These are phyloP conservation scores for Hibiscus mutabilis DNA, from an alignment of 345 rosid species.

Conservation along the genomic window DNA sequence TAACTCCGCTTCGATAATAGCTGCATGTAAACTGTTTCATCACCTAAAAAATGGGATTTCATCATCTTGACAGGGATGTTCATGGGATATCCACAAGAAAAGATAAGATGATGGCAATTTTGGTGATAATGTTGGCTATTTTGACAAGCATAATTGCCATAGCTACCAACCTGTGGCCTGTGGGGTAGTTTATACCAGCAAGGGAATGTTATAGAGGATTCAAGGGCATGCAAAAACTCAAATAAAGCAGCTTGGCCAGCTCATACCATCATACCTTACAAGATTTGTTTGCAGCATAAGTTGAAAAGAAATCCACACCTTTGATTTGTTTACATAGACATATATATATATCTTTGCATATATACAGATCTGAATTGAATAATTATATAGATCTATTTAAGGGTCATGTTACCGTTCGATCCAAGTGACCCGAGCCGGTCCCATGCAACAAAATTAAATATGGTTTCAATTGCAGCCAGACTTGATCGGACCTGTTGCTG, in stretches of 20 bases:
- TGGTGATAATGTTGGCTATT: constrained; percentile 34
- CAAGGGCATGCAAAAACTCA: background rate
- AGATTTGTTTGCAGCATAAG: background rate
- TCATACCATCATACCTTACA: background rate
- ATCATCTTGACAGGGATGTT: constrained; percentile 28
- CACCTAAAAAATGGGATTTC: background rate
- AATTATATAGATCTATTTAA: too few relatives aligned
- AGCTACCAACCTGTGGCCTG: constrained; percentile 25
- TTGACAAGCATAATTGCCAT: constrained; percentile 38
- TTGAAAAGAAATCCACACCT: background rate
- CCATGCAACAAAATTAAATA: too few relatives aligned
- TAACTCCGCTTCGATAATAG: background rate
- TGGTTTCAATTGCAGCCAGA: too few relatives aligned
- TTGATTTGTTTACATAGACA: background rate
- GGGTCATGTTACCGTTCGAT: too few relatives aligned
- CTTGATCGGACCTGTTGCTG: too few relatives aligned
- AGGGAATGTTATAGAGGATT: background rate
- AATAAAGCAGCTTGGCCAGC: background rate
- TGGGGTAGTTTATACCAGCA: constrained; percentile 5
- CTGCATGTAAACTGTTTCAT: background rate
- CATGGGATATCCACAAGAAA: constrained; percentile 35
- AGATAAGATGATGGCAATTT: constrained; percentile 34
- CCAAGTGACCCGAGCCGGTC: too few relatives aligned
- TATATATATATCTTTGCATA: too few relatives aligned
- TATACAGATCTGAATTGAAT: too few relatives aligned